Percentiles rank a stretch among this genome's conserved stretches.
These are phyloP conservation scores for Nicotiana rustica DNA, from an alignment of 305 asterid genomes.

Conservation along the genomic window DNA sequence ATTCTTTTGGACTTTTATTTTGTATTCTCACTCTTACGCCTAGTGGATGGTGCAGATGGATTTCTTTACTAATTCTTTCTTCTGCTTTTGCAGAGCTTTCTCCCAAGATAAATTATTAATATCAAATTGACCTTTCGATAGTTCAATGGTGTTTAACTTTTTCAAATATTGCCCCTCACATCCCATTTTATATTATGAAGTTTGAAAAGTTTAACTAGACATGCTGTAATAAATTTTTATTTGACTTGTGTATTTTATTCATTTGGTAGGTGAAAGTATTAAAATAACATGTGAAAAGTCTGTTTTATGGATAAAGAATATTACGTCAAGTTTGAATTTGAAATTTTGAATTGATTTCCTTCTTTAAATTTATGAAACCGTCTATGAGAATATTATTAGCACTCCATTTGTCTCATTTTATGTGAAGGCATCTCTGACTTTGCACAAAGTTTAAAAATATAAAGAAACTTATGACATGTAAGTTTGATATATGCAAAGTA, in stretches of 20 bases:
- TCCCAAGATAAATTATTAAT: not conserved
- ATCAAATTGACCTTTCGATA: not conserved
- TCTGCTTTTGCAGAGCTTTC: not conserved
- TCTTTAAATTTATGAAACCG: not conserved
- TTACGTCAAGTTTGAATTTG: not conserved
- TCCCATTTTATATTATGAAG: not conserved
- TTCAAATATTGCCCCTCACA: not conserved
- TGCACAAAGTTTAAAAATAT: no score
- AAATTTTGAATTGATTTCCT: not conserved
- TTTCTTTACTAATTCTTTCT: not conserved
- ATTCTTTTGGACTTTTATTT: constrained; percentile 36
- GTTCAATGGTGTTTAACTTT: constrained; percentile 4
- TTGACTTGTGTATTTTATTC: not conserved
- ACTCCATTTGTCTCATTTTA: no score
- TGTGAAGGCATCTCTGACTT: no score
- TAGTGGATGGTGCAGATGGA: constrained; percentile 4
- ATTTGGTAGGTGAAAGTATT: not conserved
- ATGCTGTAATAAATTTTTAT: not conserved
- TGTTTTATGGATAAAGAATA: not conserved
- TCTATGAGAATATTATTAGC: not conserved
- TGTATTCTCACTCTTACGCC: not conserved
- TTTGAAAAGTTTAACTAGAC: not conserved
- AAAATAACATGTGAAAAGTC: not conserved
- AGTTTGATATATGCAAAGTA: no score
- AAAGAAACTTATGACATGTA: no score